Evolutionary conservation across 192 early-diverging fungal genomes (phyloP).

Genomic region (Nowakowskiella sp.): DNA sequence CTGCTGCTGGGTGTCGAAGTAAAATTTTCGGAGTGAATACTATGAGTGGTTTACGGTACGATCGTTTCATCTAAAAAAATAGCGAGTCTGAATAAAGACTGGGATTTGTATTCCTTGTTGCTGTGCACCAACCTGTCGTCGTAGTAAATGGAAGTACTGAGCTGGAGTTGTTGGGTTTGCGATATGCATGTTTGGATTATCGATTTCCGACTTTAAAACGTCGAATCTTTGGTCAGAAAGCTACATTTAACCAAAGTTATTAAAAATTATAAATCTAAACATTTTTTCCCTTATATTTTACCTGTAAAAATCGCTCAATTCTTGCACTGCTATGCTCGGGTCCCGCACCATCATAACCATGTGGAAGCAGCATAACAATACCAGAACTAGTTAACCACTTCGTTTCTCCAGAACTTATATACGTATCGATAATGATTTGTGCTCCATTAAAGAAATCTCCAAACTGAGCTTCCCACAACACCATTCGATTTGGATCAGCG

Average conservation of each 20-base stretch:
- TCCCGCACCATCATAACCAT: conserved; percentile 92
- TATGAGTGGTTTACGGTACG: conserved; percentile 92
- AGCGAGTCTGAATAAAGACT: neutral
- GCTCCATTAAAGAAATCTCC: conserved; percentile 97
- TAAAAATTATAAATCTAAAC: conserved; percentile 6
- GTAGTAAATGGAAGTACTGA: conserved; percentile 92
- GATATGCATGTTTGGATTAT: conserved; percentile 90
- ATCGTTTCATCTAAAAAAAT: conserved; percentile 60
- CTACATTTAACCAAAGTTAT: conserved; percentile 20
- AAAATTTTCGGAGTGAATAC: conserved; percentile 54
- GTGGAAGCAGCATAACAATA: conserved; percentile 86
- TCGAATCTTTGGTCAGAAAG: conserved; percentile 74
- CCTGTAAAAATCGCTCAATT: conserved; percentile 92
- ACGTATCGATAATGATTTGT: conserved; percentile 93
- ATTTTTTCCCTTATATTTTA: conserved; percentile 11
- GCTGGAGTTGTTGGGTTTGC: conserved; percentile 80
- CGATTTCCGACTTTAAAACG: conserved; percentile 33
- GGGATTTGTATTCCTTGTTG: neutral
- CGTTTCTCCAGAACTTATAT: conserved; percentile 74
- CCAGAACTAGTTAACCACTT: conserved; percentile 94
- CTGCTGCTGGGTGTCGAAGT: conserved; percentile 43
- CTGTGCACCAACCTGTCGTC: conserved; percentile 64
- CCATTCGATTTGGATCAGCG: conserved; percentile 77
- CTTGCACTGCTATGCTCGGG: conserved; percentile 89
- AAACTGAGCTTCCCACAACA: conserved; percentile 97